Evolutionary conservation across 2,329 filamentous ascomycete genomes (phyloP).

Genomic region (Tolypocladium pustulatum): DNA sequence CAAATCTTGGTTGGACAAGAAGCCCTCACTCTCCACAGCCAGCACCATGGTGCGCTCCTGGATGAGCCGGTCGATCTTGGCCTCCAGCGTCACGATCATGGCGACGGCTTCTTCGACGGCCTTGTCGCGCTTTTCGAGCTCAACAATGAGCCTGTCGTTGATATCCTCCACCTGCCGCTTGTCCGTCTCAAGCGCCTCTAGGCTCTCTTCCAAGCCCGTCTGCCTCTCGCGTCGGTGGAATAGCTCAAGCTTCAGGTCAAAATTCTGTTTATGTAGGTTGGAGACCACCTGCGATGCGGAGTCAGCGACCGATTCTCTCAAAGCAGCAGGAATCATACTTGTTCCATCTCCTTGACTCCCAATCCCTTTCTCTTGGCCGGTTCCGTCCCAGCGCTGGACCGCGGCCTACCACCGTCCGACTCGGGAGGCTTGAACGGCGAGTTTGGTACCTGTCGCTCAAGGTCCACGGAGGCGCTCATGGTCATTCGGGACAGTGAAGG

Average conservation of each 20-base stretch:
- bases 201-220: conserved; percentile 43
- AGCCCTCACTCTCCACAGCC: conserved; percentile 33
- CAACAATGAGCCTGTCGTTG: conserved; percentile 46
- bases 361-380: conserved; percentile 39
- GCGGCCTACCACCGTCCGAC: conserved; percentile 26
- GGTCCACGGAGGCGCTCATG: conserved; percentile 27
- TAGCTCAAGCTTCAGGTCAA: conserved; percentile 64
- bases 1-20: conserved; percentile 20
- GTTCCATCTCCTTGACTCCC: conserved; percentile 58
- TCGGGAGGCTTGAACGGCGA: conserved; percentile 27
- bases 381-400: conserved; percentile 31
- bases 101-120: conserved; percentile 60
- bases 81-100: conserved; percentile 58
- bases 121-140: conserved; percentile 58
- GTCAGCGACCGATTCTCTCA: conserved; percentile 2
- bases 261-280: conserved; percentile 64
- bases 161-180: conserved; percentile 44
- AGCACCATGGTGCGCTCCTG: conserved; percentile 43
- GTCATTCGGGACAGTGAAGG: conserved; percentile 24
- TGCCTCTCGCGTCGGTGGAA: conserved; percentile 59
- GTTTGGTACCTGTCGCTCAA: conserved; percentile 21
- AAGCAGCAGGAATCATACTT: conserved; percentile 29
- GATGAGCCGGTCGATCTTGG: conserved; percentile 42
- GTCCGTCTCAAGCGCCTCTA: conserved; percentile 44
- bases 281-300: conserved; percentile 43